Percentiles rank a stretch among this genome's conserved stretches.
phyloP scores from a whole-genome alignment of 2,329 filamentous ascomycete species.

The Helicocarpus griseus region DNA sequence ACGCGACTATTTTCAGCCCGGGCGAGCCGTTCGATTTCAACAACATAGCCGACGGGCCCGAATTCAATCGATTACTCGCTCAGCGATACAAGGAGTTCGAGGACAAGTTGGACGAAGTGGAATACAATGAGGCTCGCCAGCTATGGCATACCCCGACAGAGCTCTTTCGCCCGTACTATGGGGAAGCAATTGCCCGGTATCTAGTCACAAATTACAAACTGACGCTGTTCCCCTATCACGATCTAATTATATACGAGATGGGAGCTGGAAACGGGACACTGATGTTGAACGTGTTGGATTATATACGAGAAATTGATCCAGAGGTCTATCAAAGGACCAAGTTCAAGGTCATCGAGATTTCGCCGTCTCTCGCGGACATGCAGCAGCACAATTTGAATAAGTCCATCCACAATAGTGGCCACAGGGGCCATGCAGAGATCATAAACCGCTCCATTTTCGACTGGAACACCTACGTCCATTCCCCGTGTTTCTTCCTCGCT shows the following conservation, averaged over 20 bases:
- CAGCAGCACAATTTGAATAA: slow-evolving; percentile 63
- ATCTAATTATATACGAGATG: slow-evolving; percentile 98
- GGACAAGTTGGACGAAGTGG: slow-evolving; percentile 66
- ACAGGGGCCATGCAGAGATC: slow-evolving; percentile 80
- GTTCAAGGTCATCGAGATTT: slow-evolving; percentile 95
- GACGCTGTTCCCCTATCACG: slow-evolving; percentile 87
- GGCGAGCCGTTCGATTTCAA: slow-evolving; percentile 87
- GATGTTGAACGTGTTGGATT: slow-evolving; percentile 97
- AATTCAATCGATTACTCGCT: slow-evolving; percentile 69
- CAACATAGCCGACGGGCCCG: slow-evolving; percentile 67
- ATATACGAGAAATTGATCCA: slow-evolving; percentile 79
- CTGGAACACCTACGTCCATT: slow-evolving; percentile 79
- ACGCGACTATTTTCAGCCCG: slow-evolving; percentile 90
- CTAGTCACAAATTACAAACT: slow-evolving; percentile 93
- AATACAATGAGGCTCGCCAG: slow-evolving; percentile 69
- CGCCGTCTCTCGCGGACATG: slow-evolving; percentile 63
- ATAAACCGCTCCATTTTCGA: slow-evolving; percentile 93
- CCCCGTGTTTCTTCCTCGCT: slow-evolving; percentile 93
- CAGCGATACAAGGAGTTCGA: slow-evolving; percentile 83
- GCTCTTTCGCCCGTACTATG: slow-evolving; percentile 92
- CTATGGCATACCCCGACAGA: slow-evolving; percentile 98
- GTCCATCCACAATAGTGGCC: slow-evolving; percentile 60
- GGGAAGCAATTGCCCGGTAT: slow-evolving; percentile 93
- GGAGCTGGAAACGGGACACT: slow-evolving; percentile 93
- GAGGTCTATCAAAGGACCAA: slow-evolving; percentile 89